phyloP scores from a whole-genome alignment of 257 asterid genomes.

The Phtheirospermum japonicum region DNA sequence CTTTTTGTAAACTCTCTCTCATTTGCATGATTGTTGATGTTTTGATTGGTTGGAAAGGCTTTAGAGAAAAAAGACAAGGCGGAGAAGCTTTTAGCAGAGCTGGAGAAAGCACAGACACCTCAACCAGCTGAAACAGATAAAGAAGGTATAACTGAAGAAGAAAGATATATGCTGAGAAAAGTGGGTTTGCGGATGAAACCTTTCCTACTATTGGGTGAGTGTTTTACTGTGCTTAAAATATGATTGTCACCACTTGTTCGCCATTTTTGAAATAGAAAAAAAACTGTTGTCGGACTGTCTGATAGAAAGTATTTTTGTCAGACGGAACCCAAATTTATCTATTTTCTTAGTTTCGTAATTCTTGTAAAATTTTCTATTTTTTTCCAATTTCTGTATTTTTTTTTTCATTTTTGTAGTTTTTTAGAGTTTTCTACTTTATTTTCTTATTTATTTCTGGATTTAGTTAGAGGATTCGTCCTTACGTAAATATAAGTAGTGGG shows the following conservation, averaged over 20 bases:
- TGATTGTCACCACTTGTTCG: conserved; percentile 12
- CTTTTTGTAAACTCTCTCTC: conserved; percentile 23
- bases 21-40: conserved; percentile 21
- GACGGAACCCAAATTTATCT: too few species aligned
- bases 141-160: conserved; percentile 97
- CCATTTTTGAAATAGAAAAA: conserved; percentile 6
- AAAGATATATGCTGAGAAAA: conserved; percentile 90
- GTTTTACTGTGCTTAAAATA: conserved; percentile 21
- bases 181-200: conserved; percentile 89
- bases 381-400: too few species aligned
- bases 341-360: too few species aligned
- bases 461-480: too few species aligned
- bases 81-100: conserved; percentile 71
- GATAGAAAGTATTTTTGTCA: too few species aligned
- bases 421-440: too few species aligned
- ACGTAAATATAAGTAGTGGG: too few species aligned
- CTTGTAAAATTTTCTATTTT: too few species aligned
- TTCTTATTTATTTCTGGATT: too few species aligned
- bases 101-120: conserved; percentile 54
- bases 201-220: conserved; percentile 83
- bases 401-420: too few species aligned
- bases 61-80: conserved; percentile 70
- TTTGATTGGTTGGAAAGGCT: conserved; percentile 55
- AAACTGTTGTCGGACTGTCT: too few species aligned
- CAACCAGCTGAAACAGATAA: conserved; percentile 66